Base-by-base conservation (phyloP, 2,329 filamentous ascomycete genomes). In the Aureobasidium musti region DNA sequence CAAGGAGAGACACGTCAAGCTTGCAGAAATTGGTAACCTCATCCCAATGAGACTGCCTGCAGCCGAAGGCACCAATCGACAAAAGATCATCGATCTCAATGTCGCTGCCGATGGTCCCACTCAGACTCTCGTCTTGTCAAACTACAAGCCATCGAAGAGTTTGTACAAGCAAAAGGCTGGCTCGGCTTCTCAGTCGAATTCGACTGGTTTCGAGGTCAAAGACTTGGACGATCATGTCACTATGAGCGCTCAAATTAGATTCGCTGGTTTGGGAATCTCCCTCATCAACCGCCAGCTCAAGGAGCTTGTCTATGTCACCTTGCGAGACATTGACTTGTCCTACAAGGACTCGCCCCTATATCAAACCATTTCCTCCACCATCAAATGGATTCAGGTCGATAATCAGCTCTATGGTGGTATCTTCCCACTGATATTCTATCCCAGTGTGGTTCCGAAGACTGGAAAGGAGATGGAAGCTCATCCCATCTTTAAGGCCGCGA, bases 321-420 rank as follows among this genome's bases (percentile, higher is more conserved):
- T 97, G 78, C 86, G 94, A 60, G 94, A 97, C 69, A 91, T 98
- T 30, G 89, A 95, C 72, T 80, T 99, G 70, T 92, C 93, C 68
- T 97, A 95, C 78, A 92, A 88, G 66, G 95, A 99, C 74, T 98
- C 95, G n/a, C 86, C 88, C 21, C 82, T 97, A 19, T 97, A 97
- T 74, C 95, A 99, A 78, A 98, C 92, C 0, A 79, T 97, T 69
- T 94, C 91, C 56, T 82, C 95, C 60, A 91, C 92, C 0, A 89
- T 98, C 76, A 98, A 99, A 77, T 99, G 96, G 96, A 95, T 99
- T 33, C 95, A 99, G 78, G 91, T 99, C 72, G 95, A 99, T 79
- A 99, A 99, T 73, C 95, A 99, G 77, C 86, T 99, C 17, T 99
- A 99, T 74, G 96, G 96, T 33, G 95, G 96, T 30, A 93, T 99